These are phyloP conservation scores for Krasilnikovozyma curviuscula DNA, from an alignment of 768 basidiomycete genomes.

Conservation along the genomic window DNA sequence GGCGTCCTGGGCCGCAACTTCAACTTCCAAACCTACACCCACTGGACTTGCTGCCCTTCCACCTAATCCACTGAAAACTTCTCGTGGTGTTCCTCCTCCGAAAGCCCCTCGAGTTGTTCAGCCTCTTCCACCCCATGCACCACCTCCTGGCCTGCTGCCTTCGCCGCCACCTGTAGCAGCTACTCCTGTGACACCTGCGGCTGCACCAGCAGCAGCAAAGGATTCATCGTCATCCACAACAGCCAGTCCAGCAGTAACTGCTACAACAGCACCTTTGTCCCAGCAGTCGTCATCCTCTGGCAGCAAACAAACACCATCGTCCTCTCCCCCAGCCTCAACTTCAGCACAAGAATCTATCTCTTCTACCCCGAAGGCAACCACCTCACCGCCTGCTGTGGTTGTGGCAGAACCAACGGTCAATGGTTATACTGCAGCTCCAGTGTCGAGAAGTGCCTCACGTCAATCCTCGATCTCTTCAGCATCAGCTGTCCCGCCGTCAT, in stretches of 20 bases:
- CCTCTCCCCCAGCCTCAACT: no score
- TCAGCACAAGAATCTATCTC: no score
- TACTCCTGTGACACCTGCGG: conserved; percentile 32
- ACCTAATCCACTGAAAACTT: conserved; percentile 11
- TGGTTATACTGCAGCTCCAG: no score
- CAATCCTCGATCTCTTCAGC: no score
- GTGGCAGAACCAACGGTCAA: no score
- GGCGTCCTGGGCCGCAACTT: conserved; percentile 32
- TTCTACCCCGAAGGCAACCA: no score
- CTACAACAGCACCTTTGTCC: conserved; percentile 12
- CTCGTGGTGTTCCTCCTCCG: background rate
- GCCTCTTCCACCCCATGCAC: background rate
- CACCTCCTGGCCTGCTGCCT: background rate
- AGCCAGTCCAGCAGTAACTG: background rate
- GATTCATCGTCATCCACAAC: background rate
- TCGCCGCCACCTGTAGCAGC: background rate
- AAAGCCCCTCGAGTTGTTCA: conserved; percentile 7
- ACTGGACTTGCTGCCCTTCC: conserved; percentile 15
- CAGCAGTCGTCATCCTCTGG: no score
- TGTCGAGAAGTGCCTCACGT: no score
- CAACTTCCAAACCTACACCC: conserved; percentile 6
- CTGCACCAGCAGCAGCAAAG: conserved; percentile 5
- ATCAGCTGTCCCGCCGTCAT: background rate
- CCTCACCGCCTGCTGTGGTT: no score
- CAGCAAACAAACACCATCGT: no score